Percentiles rank a stretch among this genome's conserved stretches.
phyloP scores from a whole-genome alignment of 2,329 filamentous ascomycete species.

The Xenosphaeropsis pyriputrescens region DNA sequence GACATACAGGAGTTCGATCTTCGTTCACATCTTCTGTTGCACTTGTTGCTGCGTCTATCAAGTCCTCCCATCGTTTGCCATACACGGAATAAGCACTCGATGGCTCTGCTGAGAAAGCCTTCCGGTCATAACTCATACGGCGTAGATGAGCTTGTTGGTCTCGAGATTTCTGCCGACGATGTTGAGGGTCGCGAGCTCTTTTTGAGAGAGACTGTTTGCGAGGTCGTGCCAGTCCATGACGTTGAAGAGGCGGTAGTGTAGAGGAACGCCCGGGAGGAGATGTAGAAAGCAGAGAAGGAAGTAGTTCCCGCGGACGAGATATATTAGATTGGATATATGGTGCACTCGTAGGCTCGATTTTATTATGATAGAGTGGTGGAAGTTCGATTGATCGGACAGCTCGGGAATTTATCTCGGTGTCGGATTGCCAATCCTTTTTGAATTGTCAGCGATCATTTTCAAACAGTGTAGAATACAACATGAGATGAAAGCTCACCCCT shows the following conservation, averaged over 20 bases:
- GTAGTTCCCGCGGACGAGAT: constrained; percentile 52
- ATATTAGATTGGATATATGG: constrained; percentile 48
- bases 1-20: constrained; percentile 73
- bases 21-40: constrained; percentile 85
- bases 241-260: constrained; percentile 71
- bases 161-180: constrained; percentile 65
- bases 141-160: constrained; percentile 55
- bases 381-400: constrained; percentile 52
- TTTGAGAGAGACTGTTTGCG: constrained; percentile 81
- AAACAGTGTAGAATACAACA: not conserved
- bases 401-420: constrained; percentile 49
- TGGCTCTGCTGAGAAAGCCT: constrained; percentile 78
- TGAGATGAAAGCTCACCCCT: constrained; percentile 34
- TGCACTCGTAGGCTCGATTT: constrained; percentile 44
- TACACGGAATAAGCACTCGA: constrained; percentile 37
- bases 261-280: constrained; percentile 81
- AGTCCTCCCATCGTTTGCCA: constrained; percentile 89
- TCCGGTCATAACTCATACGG: constrained; percentile 53
- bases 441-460: constrained; percentile 4
- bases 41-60: constrained; percentile 88
- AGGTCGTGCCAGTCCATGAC: constrained; percentile 55
- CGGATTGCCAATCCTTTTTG: constrained; percentile 54
- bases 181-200: constrained; percentile 58
- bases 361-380: constrained; percentile 52
- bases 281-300: constrained; percentile 68